phyloP scores from a whole-genome alignment of 805 yeast species.

The Wickerhamiella siamensis region DNA sequence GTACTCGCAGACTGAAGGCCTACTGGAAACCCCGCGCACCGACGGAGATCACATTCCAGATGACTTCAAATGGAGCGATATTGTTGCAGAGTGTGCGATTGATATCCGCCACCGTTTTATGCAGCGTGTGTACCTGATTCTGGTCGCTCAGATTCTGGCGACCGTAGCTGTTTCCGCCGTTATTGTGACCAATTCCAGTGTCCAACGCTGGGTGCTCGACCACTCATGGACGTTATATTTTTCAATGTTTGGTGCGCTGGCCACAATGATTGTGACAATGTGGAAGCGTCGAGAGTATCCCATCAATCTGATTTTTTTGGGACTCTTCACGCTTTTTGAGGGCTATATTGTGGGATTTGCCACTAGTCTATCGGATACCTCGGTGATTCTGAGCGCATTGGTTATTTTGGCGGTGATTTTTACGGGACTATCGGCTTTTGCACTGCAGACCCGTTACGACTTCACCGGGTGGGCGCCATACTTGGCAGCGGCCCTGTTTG shows the following conservation, averaged over 20 bases:
- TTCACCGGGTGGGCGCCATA: conserved; percentile 54
- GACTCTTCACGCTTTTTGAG: conserved; percentile 60
- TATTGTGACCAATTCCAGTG: conserved; percentile 31
- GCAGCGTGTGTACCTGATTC: conserved; percentile 63
- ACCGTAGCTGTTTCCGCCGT: conserved; percentile 46
- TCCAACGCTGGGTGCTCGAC: conserved; percentile 40
- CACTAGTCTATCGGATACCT: conserved; percentile 47
- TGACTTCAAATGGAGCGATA: conserved; percentile 70
- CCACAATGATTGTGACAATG: conserved; percentile 48
- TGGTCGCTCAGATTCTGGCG: conserved; percentile 45
- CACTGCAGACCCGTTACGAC: conserved; percentile 65
- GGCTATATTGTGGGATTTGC: conserved; percentile 57
- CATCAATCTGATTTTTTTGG: conserved; percentile 42
- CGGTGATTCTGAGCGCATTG: conserved; percentile 55
- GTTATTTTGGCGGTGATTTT: conserved; percentile 55
- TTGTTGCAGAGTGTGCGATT: conserved; percentile 64
- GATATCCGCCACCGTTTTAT: conserved; percentile 62
- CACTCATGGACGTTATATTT: conserved; percentile 48
- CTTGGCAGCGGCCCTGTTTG: conserved; percentile 44
- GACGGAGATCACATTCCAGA: conserved; percentile 27
- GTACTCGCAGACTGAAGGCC: not conserved
- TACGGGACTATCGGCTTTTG: conserved; percentile 61
- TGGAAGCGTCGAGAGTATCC: conserved; percentile 58
- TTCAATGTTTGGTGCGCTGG: conserved; percentile 44
- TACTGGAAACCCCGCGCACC: conserved; percentile 4